Conservation (phyloP, 345 rosid species). For the Melaleuca alternifolia region DNA sequence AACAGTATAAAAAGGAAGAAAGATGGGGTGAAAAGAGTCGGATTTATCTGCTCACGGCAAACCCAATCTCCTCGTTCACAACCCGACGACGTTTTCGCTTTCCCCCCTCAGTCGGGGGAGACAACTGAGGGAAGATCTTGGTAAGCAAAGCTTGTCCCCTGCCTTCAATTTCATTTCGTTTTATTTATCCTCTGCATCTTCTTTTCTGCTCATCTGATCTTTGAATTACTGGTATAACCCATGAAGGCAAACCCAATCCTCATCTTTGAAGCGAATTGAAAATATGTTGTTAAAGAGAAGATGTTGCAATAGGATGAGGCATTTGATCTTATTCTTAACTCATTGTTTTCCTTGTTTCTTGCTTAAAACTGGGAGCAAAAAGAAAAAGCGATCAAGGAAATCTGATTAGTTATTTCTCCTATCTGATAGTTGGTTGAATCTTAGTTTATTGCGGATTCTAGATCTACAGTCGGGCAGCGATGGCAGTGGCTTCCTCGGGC, state of each 20-base stretch:
- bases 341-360: not conserved
- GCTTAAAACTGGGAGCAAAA: not conserved
- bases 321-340: too few species aligned
- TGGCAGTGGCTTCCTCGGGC: not conserved
- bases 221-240: too few species aligned
- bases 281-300: too few species aligned
- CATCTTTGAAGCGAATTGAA: too few species aligned
- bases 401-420: not conserved
- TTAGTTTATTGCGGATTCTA: not conserved
- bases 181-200: not conserved
- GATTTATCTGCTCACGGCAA: not conserved
- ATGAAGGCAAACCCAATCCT: too few species aligned
- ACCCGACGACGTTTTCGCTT: not conserved
- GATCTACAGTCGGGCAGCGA: not conserved
- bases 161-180: not conserved
- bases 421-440: not conserved
- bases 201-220: not conserved
- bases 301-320: too few species aligned
- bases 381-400: not conserved
- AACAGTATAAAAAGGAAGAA: not conserved
- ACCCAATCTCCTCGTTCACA: not conserved
- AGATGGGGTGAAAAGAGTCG: not conserved
- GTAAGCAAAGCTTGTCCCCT: not conserved
- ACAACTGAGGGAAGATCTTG: not conserved
- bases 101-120: not conserved